These are phyloP conservation scores for Zoysia pacifica DNA, from an alignment of 176 grass and related monocot species.

Conservation along the genomic window DNA sequence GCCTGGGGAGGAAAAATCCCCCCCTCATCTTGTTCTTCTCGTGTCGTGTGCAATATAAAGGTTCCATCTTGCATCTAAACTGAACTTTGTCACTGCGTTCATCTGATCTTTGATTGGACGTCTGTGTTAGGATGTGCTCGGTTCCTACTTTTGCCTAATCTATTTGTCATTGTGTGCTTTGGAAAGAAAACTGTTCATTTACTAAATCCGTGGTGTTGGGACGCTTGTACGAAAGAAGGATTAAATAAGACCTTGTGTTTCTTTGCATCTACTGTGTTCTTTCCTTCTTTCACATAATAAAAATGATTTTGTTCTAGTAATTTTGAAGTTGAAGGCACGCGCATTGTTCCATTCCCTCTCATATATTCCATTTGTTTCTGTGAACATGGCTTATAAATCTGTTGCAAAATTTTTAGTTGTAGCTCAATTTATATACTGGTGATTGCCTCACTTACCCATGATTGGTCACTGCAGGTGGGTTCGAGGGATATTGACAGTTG, in stretches of 20 bases:
- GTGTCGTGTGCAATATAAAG: neutral
- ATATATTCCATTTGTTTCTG: neutral
- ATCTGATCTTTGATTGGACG: neutral
- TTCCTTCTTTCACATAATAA: neutral
- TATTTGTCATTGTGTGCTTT: neutral
- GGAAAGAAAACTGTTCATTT: neutral
- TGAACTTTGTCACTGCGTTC: neutral
- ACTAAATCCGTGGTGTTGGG: neutral
- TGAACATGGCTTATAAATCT: neutral
- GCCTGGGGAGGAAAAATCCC: neutral
- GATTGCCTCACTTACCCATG: neutral
- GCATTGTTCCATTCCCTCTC: neutral
- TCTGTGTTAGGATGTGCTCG: neutral
- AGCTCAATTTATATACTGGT: neutral
- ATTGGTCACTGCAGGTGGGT: neutral
- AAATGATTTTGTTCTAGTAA: neutral
- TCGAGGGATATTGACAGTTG: neutral
- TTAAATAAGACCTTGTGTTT: neutral
- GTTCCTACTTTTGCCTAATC: neutral
- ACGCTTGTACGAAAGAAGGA: neutral
- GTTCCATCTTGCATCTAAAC: neutral
- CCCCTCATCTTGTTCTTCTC: neutral
- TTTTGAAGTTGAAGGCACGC: neutral
- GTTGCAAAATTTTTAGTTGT: neutral
- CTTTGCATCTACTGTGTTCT: neutral